Conservation (phyloP, 1,284 basidiomycete genomes). For the Marasmius sp. region DNA sequence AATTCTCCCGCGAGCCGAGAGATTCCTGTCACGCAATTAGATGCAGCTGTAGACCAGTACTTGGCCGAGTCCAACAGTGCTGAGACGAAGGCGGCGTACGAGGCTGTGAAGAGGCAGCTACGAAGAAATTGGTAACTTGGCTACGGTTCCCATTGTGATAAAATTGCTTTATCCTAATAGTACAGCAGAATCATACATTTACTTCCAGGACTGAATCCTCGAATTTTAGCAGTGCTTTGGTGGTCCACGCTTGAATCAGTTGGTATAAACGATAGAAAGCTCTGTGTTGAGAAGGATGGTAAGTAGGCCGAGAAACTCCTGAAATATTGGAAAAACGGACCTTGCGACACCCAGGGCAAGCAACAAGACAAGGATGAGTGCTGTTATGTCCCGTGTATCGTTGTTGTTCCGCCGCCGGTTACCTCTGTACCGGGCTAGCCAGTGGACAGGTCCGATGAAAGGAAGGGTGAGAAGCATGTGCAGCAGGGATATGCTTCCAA, state of each 20-base stretch:
- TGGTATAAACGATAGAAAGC: slow-evolving; percentile 70
- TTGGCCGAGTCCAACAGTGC: slow-evolving; percentile 57
- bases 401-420: slow-evolving; percentile 51
- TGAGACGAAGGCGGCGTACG: slow-evolving; percentile 64
- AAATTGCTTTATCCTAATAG: neutral
- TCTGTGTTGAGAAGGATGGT: slow-evolving; percentile 33
- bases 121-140: slow-evolving; percentile 56
- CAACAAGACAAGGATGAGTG: slow-evolving; percentile 62
- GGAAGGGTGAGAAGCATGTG: slow-evolving; percentile 66
- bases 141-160: slow-evolving; percentile 2
- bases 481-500: slow-evolving; percentile 74
- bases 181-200: slow-evolving; percentile 21
- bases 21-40: slow-evolving; percentile 74
- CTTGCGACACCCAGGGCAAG: slow-evolving; percentile 62
- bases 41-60: slow-evolving; percentile 69
- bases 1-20: slow-evolving; percentile 58
- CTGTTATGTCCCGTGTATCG: slow-evolving; percentile 55
- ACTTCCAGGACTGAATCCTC: slow-evolving; percentile 82
- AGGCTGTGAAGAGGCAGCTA: slow-evolving; percentile 66
- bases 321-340: slow-evolving; percentile 34
- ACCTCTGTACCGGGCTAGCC: slow-evolving; percentile 63
- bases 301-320: neutral
- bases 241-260: slow-evolving; percentile 57
- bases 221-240: slow-evolving; percentile 63
- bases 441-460: slow-evolving; percentile 62